Evolutionary conservation across 2,329 filamentous ascomycete genomes (phyloP).

Genomic region (Clonostachys rosea): DNA sequence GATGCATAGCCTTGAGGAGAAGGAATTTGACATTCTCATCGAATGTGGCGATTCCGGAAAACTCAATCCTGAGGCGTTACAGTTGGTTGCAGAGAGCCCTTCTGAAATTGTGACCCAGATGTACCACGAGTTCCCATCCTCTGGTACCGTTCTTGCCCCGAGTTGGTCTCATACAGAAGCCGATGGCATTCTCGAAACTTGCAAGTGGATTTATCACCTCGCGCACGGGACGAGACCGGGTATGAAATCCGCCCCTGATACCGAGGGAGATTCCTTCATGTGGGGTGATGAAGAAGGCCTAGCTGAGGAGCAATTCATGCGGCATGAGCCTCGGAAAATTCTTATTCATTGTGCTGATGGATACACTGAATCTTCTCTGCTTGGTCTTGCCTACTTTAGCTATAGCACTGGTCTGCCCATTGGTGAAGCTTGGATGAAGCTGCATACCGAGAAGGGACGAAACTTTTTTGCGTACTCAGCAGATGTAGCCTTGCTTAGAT

Average conservation of each 20-base stretch:
- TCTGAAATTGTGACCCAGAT: conserved; percentile 29
- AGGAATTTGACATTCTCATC: conserved; percentile 77
- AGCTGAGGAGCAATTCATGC: conserved; percentile 23
- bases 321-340: conserved; percentile 53
- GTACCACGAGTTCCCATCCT: conserved; percentile 77
- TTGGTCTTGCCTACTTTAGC: conserved; percentile 89
- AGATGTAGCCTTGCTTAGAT: conserved; percentile 77
- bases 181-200: conserved; percentile 79
- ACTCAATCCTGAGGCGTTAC: conserved; percentile 65
- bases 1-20: conserved; percentile 49
- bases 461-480: conserved; percentile 97
- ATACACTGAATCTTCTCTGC: conserved; percentile 89
- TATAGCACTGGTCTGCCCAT: conserved; percentile 80
- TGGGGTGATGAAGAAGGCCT: conserved; percentile 17
- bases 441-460: conserved; percentile 75
- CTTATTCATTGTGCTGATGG: conserved; percentile 93
- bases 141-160: conserved; percentile 84
- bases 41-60: conserved; percentile 84
- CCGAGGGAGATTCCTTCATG: conserved; percentile 20
- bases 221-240: conserved; percentile 58
- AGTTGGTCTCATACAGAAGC: conserved; percentile 80
- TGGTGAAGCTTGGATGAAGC: conserved; percentile 79
- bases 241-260: conserved; percentile 11
- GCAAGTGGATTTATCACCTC: conserved; percentile 84
- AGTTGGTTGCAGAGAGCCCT: conserved; percentile 54